phyloP scores from a whole-genome alignment of 2,329 filamentous ascomycete genomes.

The Truncatella angustata region DNA sequence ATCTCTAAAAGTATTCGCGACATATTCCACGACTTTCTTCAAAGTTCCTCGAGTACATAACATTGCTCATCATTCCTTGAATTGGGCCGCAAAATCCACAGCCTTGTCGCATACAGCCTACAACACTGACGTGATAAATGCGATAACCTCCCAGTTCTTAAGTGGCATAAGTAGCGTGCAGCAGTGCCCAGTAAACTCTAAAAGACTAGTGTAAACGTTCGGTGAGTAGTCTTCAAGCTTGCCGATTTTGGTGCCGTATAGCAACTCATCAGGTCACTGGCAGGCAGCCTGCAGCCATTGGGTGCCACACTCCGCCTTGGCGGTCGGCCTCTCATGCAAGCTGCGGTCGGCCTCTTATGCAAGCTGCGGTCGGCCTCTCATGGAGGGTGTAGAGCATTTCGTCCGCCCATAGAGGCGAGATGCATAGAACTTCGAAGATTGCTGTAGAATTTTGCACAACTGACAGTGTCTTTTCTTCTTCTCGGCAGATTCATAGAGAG shows the following conservation, averaged over 20 bases:
- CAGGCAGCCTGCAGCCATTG: neutral
- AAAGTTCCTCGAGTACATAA: no score
- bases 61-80: neutral
- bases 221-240: neutral
- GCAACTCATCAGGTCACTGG: neutral
- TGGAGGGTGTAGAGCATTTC: neutral
- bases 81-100: neutral
- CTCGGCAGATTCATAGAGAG: neutral
- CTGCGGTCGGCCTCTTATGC: neutral
- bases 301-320: neutral
- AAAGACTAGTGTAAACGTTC: neutral
- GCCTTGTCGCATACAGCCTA: neutral
- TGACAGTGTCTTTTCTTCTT: neutral
- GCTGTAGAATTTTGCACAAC: neutral
- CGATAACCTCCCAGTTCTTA: fast-evolving
- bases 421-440: neutral
- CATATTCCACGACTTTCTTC: no score
- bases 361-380: no score
- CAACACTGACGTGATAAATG: neutral
- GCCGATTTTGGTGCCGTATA: neutral
- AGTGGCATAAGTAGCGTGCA: neutral
- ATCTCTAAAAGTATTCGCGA: no score
- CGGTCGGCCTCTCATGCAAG: neutral
- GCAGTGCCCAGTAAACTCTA: neutral
- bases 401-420: neutral